A percentile compares a stretch with the other conserved stretches of the same genome.
Evolutionary conservation across 2,329 filamentous ascomycete genomes (phyloP).

Genomic region (Venturia oleaginea): DNA sequence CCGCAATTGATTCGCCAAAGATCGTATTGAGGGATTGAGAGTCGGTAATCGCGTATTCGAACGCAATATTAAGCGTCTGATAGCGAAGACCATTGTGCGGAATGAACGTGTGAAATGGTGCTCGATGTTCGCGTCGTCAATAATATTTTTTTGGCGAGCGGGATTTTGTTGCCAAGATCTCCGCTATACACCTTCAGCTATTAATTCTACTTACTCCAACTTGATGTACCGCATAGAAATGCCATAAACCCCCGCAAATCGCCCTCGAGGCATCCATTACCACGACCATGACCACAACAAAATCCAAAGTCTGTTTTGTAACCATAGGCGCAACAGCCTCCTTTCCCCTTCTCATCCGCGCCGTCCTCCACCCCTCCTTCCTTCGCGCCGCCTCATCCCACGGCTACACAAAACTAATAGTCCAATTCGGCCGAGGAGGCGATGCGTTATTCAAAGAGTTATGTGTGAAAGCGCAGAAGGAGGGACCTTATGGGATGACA

Average conservation of each 20-base stretch:
- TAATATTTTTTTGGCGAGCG: neutral
- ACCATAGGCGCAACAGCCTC: conserved; percentile 88
- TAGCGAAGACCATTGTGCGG: conserved; percentile 5
- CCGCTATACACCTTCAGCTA: neutral
- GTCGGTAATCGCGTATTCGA: neutral
- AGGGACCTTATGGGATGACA: neutral
- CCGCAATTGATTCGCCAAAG: too few relatives aligned
- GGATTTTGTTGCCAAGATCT: neutral
- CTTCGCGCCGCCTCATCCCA: conserved; percentile 48
- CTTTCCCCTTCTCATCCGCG: conserved; percentile 63
- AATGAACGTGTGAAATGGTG: neutral
- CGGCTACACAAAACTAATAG: conserved; percentile 60
- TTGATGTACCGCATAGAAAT: neutral
- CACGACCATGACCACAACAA: neutral
- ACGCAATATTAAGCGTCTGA: conserved; percentile 5
- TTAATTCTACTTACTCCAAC: neutral
- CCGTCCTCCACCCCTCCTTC: conserved; percentile 48
- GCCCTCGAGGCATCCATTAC: neutral
- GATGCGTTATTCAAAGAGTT: conserved; percentile 41
- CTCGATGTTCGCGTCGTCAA: neutral
- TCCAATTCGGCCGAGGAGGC: conserved; percentile 74
- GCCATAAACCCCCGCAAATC: neutral
- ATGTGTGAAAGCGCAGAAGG: conserved; percentile 2
- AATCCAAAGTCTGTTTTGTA: conserved; percentile 57
- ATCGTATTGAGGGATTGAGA: neutral